Base-by-base conservation (phyloP, 1,284 basidiomycete species). In the Tylopilus orsonianus region DNA sequence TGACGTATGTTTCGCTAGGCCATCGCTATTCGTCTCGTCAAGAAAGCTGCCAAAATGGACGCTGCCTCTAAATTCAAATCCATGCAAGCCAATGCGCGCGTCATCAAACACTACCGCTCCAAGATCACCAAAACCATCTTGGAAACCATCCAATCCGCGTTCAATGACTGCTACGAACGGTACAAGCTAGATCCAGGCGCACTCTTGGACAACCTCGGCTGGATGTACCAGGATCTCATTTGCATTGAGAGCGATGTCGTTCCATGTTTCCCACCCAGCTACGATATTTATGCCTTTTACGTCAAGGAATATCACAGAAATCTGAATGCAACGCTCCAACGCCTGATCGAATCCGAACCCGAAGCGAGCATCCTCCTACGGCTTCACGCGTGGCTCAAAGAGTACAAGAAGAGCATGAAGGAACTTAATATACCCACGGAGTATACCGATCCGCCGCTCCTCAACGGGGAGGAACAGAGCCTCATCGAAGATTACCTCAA, bases 401-500 rank as follows among this genome's bases (percentile, higher is more conserved):
- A 97, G 65, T 97, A 99, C 75, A 89, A 90, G 70, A 83, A 85
- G 67, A 92, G 85, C 60, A 97, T 98, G 92, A 93, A 93, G 67
- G 93, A 97, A 60, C 80, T 97, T 35, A 85, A 87, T 36, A 79
- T 98, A 26, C 80, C 91, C 0, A 72, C 82, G 0, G 90, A 92
- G 46, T 80, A 90, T 55, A 74, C 96, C n/a, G 83, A 92, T 49
- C 93, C 94, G 3, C 85, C 94, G 0, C 75, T 99, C 27, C 77
- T 99, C 14, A 95, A 93, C 50, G 96, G 96, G 48, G 93, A 93
- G 64, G 93, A 96, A 61, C 92, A 97, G 65, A 77, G 77, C 36
- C 83, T 99, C 48, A 94, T 99, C 58, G 96, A 99, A 62, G 94
- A 97, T 67, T 99, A 99, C 69, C 84, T 97, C 44, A 83, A 85